These are phyloP conservation scores for Carex sylvatica DNA, from an alignment of 202 grass and related monocot species.

Conservation along the genomic window DNA sequence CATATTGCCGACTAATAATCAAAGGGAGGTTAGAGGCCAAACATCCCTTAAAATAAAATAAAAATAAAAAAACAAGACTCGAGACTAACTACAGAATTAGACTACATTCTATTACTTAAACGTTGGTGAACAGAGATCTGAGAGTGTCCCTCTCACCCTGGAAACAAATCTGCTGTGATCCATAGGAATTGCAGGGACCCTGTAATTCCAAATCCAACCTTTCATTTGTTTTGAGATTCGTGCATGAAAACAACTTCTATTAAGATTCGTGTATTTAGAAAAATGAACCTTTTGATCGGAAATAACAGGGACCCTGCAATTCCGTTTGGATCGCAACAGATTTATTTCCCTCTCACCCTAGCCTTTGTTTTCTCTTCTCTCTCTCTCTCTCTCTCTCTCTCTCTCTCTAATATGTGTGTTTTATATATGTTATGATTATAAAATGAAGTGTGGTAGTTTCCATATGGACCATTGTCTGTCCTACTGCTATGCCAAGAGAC, in stretches of 20 bases:
- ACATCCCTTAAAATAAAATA: conserved; percentile 8
- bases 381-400: background rate
- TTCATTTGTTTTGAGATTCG: too few relatives aligned
- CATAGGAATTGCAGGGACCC: too few relatives aligned
- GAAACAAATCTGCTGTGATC: too few relatives aligned
- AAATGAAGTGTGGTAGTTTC: conserved; percentile 30
- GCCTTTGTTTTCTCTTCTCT: background rate
- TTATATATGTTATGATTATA: conserved; percentile 4
- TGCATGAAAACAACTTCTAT: too few relatives aligned
- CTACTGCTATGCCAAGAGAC: conserved; percentile 28
- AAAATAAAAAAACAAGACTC: background rate
- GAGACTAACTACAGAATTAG: conserved; percentile 30
- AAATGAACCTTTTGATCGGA: too few relatives aligned
- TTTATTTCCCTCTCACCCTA: conserved; percentile 12
- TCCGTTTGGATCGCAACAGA: too few relatives aligned
- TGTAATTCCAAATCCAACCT: too few relatives aligned
- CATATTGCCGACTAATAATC: conserved; percentile 9
- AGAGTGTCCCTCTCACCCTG: conserved; percentile 17
- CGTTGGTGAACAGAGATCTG: conserved; percentile 27
- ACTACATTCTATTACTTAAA: conserved; percentile 31
- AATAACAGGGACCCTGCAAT: too few relatives aligned
- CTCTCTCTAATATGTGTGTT: conserved; percentile 13
- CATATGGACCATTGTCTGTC: conserved; percentile 30
- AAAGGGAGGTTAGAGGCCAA: conserved; percentile 23
- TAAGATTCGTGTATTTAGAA: too few relatives aligned